These are phyloP conservation scores for Stagonosporopsis cucurbitacearum DNA, from an alignment of 2,329 filamentous ascomycete genomes.

Conservation along the genomic window DNA sequence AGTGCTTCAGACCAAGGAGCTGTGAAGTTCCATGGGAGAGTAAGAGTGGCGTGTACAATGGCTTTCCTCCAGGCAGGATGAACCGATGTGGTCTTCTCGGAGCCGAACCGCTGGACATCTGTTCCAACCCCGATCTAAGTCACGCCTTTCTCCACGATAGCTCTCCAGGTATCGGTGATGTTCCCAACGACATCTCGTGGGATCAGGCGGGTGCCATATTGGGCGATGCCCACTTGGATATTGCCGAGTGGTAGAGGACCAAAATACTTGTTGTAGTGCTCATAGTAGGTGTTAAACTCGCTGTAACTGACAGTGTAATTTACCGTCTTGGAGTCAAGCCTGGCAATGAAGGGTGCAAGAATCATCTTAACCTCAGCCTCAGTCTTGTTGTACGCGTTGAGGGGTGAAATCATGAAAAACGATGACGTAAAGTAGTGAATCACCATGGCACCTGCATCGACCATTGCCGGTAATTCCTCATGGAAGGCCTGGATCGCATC, in stretches of 20 bases:
- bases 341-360: constrained; percentile 25
- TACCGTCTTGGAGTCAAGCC: constrained; percentile 19
- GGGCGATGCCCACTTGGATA: constrained; percentile 29
- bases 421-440: constrained; percentile 24
- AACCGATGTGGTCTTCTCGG: constrained; percentile 26
- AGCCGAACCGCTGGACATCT: constrained; percentile 21
- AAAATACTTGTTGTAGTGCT: constrained; percentile 33
- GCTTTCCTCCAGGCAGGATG: constrained; percentile 32
- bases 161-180: constrained; percentile 23
- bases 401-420: constrained; percentile 28
- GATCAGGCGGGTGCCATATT: constrained; percentile 27
- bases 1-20: constrained; percentile 27
- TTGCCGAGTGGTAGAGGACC: constrained; percentile 29
- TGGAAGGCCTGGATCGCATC: constrained; percentile 28
- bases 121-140: constrained; percentile 31
- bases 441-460: constrained; percentile 28
- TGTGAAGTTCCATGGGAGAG: constrained; percentile 28
- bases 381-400: constrained; percentile 30
- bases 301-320: constrained; percentile 21
- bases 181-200: constrained; percentile 22
- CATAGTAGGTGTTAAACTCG: constrained; percentile 27
- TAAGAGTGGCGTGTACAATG: constrained; percentile 27
- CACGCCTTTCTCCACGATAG: constrained; percentile 24
- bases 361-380: constrained; percentile 21
- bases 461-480: constrained; percentile 28